Evolutionary conservation across 768 basidiomycete species (phyloP).

Genomic region (Suillus weaverae): DNA sequence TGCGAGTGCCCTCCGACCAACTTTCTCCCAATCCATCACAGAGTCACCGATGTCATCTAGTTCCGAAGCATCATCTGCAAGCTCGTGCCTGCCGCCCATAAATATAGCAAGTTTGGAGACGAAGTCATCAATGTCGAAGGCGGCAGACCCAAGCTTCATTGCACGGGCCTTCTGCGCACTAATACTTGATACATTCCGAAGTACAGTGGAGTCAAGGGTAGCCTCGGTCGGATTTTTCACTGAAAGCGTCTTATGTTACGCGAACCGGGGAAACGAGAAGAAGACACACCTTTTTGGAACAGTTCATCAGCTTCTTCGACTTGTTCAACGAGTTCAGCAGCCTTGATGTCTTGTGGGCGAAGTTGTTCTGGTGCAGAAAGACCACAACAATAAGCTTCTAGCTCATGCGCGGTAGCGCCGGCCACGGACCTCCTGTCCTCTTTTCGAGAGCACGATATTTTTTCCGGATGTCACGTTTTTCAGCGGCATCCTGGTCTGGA

Average conservation of each 20-base stretch:
- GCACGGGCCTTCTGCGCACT: slow-evolving; percentile 87
- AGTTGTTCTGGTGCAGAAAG: slow-evolving; percentile 44
- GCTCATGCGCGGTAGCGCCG: background rate
- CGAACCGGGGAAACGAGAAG: background rate
- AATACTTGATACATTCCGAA: slow-evolving; percentile 75
- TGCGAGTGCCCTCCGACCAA: slow-evolving; percentile 82
- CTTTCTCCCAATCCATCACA: slow-evolving; percentile 77
- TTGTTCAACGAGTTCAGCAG: slow-evolving; percentile 55
- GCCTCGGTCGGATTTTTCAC: slow-evolving; percentile 87
- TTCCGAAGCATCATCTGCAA: slow-evolving; percentile 47
- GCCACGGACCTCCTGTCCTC: slow-evolving; percentile 57
- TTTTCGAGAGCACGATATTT: slow-evolving; percentile 69
- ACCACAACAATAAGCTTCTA: slow-evolving; percentile 2
- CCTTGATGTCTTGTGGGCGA: slow-evolving; percentile 55
- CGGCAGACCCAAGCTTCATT: slow-evolving; percentile 83
- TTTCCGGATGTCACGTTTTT: slow-evolving; percentile 72
- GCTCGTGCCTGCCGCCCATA: slow-evolving; percentile 66
- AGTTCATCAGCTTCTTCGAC: slow-evolving; percentile 59
- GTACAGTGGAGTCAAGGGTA: slow-evolving; percentile 81
- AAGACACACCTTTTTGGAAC: slow-evolving; percentile 58
- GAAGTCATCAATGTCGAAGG: slow-evolving; percentile 93
- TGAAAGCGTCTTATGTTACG: slow-evolving; percentile 24
- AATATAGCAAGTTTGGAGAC: slow-evolving; percentile 69
- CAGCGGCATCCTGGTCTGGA: slow-evolving; percentile 82
- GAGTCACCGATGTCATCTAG: slow-evolving; percentile 51